Percentiles rank a stretch among this genome's conserved stretches.
Conservation (phyloP, 495 filamentous ascomycete species). For the Cercophora samala region DNA sequence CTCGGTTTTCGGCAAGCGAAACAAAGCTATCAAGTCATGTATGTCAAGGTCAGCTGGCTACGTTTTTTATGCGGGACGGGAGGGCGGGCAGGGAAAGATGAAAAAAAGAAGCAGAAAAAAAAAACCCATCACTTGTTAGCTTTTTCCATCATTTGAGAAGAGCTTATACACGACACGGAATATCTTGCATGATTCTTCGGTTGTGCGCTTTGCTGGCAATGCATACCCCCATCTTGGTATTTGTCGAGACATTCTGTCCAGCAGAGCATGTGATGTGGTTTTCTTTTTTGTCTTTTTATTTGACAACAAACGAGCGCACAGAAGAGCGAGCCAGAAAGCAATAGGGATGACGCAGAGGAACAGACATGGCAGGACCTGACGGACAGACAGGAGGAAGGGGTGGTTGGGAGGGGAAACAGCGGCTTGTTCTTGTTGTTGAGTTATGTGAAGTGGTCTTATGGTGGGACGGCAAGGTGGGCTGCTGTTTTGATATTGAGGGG, state of each 20-base stretch:
- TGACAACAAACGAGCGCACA: not conserved
- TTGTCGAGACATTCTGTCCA: not conserved
- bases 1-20: not conserved
- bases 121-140: not conserved
- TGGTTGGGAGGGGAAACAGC: not conserved
- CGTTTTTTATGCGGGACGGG: not conserved
- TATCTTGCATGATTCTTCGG: not conserved
- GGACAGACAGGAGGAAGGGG: not conserved
- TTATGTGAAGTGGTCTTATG: not conserved
- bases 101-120: not conserved
- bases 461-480: not conserved
- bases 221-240: not conserved
- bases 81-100: not conserved
- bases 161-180: not conserved
- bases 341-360: not conserved
- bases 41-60: not conserved
- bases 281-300: not conserved
- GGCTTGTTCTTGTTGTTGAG: not conserved
- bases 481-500: not conserved
- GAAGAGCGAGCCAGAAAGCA: not conserved
- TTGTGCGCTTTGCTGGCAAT: not conserved
- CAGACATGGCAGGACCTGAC: not conserved
- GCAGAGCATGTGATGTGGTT: not conserved
- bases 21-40: not conserved
- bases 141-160: not conserved